Evolutionary conservation across 495 filamentous ascomycete genomes (phyloP).

Genomic region (Lasiosphaeris hirsuta): DNA sequence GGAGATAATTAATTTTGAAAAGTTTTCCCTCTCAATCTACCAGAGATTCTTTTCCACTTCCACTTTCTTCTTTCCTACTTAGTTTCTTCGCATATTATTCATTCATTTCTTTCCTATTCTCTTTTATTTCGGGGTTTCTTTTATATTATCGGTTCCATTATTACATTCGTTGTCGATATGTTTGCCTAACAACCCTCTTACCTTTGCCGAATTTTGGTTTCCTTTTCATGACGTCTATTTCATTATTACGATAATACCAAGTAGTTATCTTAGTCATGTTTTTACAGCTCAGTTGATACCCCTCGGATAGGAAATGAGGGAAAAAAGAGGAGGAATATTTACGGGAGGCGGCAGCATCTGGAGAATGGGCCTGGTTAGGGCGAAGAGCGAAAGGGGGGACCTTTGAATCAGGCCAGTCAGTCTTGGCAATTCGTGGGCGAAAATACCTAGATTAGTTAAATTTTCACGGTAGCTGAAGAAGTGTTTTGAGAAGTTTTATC

Average conservation of each 20-base stretch:
- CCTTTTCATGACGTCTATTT: background rate
- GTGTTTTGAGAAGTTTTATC: too few species aligned
- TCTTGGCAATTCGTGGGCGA: too few species aligned
- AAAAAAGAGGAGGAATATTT: background rate
- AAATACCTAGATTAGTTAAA: too few species aligned
- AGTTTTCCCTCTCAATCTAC: background rate
- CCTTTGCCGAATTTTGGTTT: background rate
- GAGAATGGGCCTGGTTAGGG: too few species aligned
- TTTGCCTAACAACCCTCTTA: background rate
- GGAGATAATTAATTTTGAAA: slow-evolving; percentile 1
- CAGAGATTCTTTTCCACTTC: background rate
- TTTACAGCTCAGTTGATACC: slow-evolving; percentile 5
- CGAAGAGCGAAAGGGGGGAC: too few species aligned
- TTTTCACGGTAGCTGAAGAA: too few species aligned
- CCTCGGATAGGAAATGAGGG: background rate
- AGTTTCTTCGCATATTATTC: too few species aligned
- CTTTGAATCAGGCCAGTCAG: too few species aligned
- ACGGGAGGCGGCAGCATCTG: background rate
- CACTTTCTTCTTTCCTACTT: background rate
- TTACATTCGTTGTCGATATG: slow-evolving; percentile 4
- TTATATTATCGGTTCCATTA: background rate
- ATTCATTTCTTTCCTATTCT: background rate
- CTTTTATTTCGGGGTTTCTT: background rate
- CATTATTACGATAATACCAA: background rate
- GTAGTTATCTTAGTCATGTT: background rate